Percentiles rank a stretch among this genome's conserved stretches.
These are phyloP conservation scores for Haplographium delicatum DNA, from an alignment of 495 filamentous ascomycete species.

Conservation along the genomic window DNA sequence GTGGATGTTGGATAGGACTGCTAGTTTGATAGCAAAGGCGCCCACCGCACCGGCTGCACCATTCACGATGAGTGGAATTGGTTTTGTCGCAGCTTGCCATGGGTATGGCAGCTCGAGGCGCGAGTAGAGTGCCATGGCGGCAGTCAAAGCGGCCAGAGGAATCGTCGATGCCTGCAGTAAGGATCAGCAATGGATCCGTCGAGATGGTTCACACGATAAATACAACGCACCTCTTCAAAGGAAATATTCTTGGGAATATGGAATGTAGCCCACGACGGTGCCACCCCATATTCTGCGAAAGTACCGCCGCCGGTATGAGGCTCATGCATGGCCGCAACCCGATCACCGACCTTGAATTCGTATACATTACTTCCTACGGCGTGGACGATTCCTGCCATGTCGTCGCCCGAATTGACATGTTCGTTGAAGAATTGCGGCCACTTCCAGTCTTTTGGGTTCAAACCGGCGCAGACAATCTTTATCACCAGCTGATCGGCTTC, in stretches of 20 bases:
- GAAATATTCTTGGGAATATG: slow-evolving; percentile 53
- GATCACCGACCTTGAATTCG: slow-evolving; percentile 44
- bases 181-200: no score
- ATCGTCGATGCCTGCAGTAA: slow-evolving; percentile 59
- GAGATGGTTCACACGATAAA: no score
- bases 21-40: slow-evolving; percentile 61
- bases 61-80: slow-evolving; percentile 57
- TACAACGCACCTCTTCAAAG: slow-evolving; percentile 56
- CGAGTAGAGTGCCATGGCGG: slow-evolving; percentile 55
- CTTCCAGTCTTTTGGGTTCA: slow-evolving; percentile 81
- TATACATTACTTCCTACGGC: slow-evolving; percentile 41
- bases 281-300: slow-evolving; percentile 67
- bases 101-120: slow-evolving; percentile 48
- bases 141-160: slow-evolving; percentile 67
- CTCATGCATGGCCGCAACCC: slow-evolving; percentile 66
- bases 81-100: slow-evolving; percentile 43
- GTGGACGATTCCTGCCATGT: slow-evolving; percentile 66
- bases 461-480: slow-evolving; percentile 58
- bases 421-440: slow-evolving; percentile 11
- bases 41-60: slow-evolving; percentile 64
- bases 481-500: slow-evolving; percentile 59
- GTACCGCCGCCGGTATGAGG: slow-evolving; percentile 49
- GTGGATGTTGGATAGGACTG: slow-evolving; percentile 57
- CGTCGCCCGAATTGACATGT: slow-evolving; percentile 56
- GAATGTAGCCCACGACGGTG: slow-evolving; percentile 58